Conservation (phyloP, 139 green algal species). For the Tetraselmis striata region DNA sequence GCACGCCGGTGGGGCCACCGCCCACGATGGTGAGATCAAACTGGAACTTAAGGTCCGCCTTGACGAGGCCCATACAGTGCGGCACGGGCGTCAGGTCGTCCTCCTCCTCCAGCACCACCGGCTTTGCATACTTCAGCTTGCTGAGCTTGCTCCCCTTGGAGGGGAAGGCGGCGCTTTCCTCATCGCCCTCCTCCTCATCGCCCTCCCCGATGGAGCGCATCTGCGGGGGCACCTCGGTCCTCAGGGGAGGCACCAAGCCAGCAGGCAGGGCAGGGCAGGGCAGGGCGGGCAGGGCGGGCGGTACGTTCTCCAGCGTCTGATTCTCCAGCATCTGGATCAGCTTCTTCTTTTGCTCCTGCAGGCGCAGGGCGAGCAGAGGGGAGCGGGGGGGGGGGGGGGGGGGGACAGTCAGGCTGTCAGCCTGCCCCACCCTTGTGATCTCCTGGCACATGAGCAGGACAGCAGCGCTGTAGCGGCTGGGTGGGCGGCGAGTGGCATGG, state of each 20-base stretch:
- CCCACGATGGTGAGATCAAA: neutral
- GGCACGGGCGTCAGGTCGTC: neutral
- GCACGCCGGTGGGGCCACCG: neutral
- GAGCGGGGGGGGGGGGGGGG: no score
- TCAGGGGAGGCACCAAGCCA: no score
- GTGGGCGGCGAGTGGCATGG: neutral
- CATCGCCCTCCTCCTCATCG: neutral
- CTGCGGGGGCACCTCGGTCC: no score
- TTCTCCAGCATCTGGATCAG: neutral
- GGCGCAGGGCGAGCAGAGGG: no score
- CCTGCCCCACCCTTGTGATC: no score
- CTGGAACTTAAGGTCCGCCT: neutral
- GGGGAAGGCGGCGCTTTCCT: neutral
- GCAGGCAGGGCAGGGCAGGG: no score
- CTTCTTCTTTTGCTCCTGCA: neutral
- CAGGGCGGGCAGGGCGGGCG: no score
- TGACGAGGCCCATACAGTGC: neutral
- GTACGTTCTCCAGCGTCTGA: neutral
- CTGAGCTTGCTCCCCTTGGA: neutral
- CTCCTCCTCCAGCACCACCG: neutral
- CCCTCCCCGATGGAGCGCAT: no score
- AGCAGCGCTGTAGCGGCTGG: no score
- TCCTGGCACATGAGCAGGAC: no score
- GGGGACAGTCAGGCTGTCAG: no score
- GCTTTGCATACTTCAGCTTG: neutral